These are phyloP conservation scores for Hericium rajendrae DNA, from an alignment of 768 basidiomycete genomes.

Conservation along the genomic window DNA sequence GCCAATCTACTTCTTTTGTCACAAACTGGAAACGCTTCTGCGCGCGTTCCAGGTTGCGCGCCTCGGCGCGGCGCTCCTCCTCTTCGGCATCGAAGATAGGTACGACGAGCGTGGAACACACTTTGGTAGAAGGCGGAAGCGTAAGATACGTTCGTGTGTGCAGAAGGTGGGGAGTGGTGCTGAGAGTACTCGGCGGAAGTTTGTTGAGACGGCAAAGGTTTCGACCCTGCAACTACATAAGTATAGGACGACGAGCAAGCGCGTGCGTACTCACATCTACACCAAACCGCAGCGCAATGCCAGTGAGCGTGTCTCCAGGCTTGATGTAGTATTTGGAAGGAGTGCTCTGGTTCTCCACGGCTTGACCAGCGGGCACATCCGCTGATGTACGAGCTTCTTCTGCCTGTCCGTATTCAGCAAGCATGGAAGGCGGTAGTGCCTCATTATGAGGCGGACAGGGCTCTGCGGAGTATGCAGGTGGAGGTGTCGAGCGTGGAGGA, in stretches of 20 bases:
- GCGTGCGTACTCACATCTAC: constrained; percentile 43
- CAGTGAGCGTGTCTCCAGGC: constrained; percentile 11
- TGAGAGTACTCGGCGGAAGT: constrained; percentile 53
- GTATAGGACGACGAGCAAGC: background rate
- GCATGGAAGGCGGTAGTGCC: too few relatives aligned
- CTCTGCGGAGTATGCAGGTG: background rate
- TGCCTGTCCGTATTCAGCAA: background rate
- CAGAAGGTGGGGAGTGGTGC: constrained; percentile 63
- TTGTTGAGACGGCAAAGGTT: constrained; percentile 58
- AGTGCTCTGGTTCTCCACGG: background rate
- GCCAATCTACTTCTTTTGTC: constrained; percentile 62
- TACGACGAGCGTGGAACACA: constrained; percentile 16
- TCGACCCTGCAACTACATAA: constrained; percentile 31
- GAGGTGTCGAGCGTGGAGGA: background rate
- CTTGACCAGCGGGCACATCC: background rate
- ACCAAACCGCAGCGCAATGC: constrained; percentile 9
- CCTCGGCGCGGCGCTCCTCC: constrained; percentile 29
- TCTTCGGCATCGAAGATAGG: constrained; percentile 20
- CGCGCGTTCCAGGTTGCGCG: constrained; percentile 41
- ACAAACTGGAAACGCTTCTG: constrained; percentile 51
- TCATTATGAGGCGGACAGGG: background rate
- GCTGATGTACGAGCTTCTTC: background rate
- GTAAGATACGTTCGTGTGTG: constrained; percentile 54
- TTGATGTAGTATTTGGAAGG: constrained; percentile 8
- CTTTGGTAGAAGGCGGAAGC: constrained; percentile 34